Conservation (phyloP, 2,329 filamentous ascomycete genomes). For the Aspergillus neoniger region DNA sequence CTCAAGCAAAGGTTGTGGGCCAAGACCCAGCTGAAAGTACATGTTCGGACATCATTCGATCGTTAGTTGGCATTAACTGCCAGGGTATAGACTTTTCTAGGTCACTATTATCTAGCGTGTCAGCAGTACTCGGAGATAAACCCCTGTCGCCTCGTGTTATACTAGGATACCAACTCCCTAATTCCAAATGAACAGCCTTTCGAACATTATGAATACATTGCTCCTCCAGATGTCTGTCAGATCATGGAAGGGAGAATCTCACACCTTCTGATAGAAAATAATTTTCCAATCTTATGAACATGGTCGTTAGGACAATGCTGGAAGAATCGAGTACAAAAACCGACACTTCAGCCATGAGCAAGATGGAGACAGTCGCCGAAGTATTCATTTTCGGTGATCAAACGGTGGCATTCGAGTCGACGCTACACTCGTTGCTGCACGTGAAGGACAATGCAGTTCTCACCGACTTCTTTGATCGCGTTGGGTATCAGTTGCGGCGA, state of each 20-base stretch:
- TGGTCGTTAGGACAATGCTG: conserved; percentile 2
- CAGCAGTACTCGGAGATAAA: not conserved
- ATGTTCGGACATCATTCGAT: no score
- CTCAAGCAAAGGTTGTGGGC: not conserved
- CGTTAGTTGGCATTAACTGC: not conserved
- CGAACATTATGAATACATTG: not conserved
- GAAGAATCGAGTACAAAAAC: not conserved
- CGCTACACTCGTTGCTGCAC: conserved; percentile 3
- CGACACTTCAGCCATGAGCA: not conserved
- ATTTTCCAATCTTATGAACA: conserved; percentile 17
- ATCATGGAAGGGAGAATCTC: not conserved
- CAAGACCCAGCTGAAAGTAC: not conserved
- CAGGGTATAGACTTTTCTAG: not conserved
- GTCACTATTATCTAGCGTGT: not conserved
- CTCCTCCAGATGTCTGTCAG: not conserved
- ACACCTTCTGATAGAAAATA: not conserved
- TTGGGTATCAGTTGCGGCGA: conserved; percentile 5
- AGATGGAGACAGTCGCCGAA: not conserved
- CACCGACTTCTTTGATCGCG: conserved; percentile 9
- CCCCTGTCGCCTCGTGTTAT: not conserved
- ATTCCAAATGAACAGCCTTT: not conserved
- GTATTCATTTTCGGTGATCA: conserved; percentile 13
- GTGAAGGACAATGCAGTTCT: conserved; percentile 11
- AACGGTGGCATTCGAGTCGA: conserved; percentile 6
- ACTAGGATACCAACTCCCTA: not conserved